Evolutionary conservation across 352 stramenopile species (phyloP).

Genomic region (Aphanomyces astaci): DNA sequence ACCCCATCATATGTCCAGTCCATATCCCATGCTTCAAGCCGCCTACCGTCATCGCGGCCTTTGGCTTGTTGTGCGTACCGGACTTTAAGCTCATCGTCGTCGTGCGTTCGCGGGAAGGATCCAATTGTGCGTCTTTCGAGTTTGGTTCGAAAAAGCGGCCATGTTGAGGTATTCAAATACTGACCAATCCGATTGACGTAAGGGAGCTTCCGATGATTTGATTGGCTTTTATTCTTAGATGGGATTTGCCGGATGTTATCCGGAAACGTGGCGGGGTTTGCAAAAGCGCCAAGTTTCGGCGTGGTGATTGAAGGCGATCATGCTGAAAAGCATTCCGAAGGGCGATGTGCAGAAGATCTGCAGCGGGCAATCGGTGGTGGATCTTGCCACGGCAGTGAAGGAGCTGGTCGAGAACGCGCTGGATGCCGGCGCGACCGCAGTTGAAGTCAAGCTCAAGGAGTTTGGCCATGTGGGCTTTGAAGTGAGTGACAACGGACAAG

Average conservation of each 20-base stretch:
- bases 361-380: conserved; percentile 91
- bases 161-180: neutral
- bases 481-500: conserved; percentile 93
- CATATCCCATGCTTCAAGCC: neutral
- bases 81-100: conserved; percentile 9
- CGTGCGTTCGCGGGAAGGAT: neutral
- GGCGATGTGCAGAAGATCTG: conserved; percentile 61
- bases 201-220: neutral
- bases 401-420: conserved; percentile 95
- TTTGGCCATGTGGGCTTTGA: conserved; percentile 90
- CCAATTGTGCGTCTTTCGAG: neutral
- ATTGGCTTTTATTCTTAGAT: conserved; percentile 5
- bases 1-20: neutral
- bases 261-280: neutral
- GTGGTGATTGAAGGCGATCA: neutral
- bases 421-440: conserved; percentile 52
- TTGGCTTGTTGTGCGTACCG: conserved; percentile 37
- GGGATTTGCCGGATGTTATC: neutral
- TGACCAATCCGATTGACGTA: neutral
- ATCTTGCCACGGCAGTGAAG: conserved; percentile 94
- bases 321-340: conserved; percentile 14
- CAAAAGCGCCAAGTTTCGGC: neutral
- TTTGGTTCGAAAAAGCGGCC: too few relatives aligned
- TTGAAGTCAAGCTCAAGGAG: conserved; percentile 88
- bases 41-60: conserved; percentile 49